Conservation (phyloP, 169 alveolate species). For the Cryptosporidium parvum region DNA sequence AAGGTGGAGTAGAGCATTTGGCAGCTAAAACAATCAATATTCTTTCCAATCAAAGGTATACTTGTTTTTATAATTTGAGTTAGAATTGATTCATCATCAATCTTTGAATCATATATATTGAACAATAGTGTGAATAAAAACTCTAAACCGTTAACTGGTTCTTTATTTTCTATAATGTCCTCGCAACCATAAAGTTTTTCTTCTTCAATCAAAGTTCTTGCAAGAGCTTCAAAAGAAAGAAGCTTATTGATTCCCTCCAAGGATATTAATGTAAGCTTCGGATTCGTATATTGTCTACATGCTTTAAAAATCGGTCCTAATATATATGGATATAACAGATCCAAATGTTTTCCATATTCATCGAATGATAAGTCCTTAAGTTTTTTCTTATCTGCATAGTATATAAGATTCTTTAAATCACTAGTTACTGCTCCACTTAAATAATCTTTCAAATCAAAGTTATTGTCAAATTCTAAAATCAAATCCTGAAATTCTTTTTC, state of each 20-base stretch:
- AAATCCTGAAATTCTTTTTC: slow-evolving; percentile 15
- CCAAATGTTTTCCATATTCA: slow-evolving; percentile 23
- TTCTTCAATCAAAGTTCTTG: slow-evolving; percentile 6
- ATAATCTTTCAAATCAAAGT: slow-evolving; percentile 4
- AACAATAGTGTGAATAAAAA: slow-evolving; percentile 26
- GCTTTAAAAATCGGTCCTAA: slow-evolving; percentile 47
- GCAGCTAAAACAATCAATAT: slow-evolving; percentile 12
- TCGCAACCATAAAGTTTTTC: slow-evolving; percentile 40
- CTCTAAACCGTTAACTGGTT: slow-evolving; percentile 10
- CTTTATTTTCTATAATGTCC: not conserved
- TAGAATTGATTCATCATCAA: slow-evolving; percentile 21
- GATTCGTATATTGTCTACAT: slow-evolving; percentile 34
- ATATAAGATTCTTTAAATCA: slow-evolving; percentile 21
- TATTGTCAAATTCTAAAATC: slow-evolving; percentile 17
- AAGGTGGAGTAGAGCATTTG: slow-evolving; percentile 24
- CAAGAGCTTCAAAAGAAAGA: slow-evolving; percentile 17
- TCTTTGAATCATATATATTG: slow-evolving; percentile 13
- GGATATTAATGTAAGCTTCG: slow-evolving; percentile 21
- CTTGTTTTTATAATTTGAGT: slow-evolving; percentile 21
- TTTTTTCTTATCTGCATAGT: slow-evolving; percentile 32
- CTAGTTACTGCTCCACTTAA: slow-evolving; percentile 2
- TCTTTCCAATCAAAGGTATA: slow-evolving; percentile 13
- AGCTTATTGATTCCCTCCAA: slow-evolving; percentile 63
- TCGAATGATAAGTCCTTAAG: slow-evolving; percentile 2
- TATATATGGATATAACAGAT: slow-evolving; percentile 45